Conservation (phyloP, 495 filamentous ascomycete genomes). For the Clohesyomyces aquaticus region DNA sequence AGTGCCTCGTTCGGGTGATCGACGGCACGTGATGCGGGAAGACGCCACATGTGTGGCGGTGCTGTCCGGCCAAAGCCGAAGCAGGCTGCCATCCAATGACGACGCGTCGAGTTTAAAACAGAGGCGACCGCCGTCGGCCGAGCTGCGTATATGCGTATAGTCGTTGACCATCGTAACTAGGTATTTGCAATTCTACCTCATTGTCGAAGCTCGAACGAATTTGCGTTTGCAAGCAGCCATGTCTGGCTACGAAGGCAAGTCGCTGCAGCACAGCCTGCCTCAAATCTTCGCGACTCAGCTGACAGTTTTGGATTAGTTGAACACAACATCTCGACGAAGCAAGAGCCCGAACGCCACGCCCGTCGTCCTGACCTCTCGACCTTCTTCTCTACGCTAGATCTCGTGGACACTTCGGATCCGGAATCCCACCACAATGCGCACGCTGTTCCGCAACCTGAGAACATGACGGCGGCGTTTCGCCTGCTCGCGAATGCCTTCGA, state of each 20-base stretch:
- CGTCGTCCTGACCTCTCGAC: conserved; percentile 80
- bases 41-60: neutral
- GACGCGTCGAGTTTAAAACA: conserved; percentile 12
- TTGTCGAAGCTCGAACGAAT: too few species aligned
- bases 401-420: conserved; percentile 57
- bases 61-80: neutral
- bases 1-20: neutral
- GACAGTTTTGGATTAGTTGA: conserved; percentile 66
- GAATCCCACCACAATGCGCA: conserved; percentile 59
- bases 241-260: conserved; percentile 50
- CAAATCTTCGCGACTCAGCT: neutral
- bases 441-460: conserved; percentile 71
- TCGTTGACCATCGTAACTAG: too few species aligned
- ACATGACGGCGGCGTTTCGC: conserved; percentile 67
- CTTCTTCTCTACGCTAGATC: conserved; percentile 80
- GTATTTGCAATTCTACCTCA: too few species aligned
- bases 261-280: conserved; percentile 2
- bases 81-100: conserved; percentile 15
- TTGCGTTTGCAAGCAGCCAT: conserved; percentile 29
- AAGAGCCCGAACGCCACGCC: conserved; percentile 48
- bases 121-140: neutral
- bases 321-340: conserved; percentile 65
- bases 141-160: neutral
- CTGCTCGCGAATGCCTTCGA: conserved; percentile 63
- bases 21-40: neutral